Evolutionary conservation across 441 rosid genomes (phyloP).

Genomic region (Raphanus hybrid): DNA sequence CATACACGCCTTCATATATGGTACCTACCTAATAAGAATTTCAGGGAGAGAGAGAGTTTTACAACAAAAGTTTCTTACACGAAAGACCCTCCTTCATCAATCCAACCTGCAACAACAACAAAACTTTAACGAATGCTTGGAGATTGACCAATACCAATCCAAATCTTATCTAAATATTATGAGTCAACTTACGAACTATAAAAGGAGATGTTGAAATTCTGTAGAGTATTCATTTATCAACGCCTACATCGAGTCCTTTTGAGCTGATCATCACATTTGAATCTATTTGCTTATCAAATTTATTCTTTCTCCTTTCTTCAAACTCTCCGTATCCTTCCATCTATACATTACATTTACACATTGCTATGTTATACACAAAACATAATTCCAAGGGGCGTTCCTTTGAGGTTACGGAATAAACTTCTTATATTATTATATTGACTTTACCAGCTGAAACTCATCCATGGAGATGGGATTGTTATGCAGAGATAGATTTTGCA

Average conservation of each 20-base stretch:
- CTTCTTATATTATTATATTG: too few species aligned
- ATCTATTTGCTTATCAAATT: conserved; percentile 96
- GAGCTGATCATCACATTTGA: conserved; percentile 95
- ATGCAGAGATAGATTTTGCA: conserved; percentile 86
- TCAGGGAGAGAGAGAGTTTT: too few species aligned
- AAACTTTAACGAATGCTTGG: too few species aligned
- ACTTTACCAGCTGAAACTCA: conserved; percentile 83
- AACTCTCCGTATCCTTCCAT: conserved; percentile 92
- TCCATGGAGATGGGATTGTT: conserved; percentile 90
- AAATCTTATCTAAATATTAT: neutral
- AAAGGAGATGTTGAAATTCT: conserved; percentile 5
- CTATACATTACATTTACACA: conserved; percentile 36
- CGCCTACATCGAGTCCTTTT: conserved; percentile 90
- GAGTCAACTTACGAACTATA: conserved; percentile 24
- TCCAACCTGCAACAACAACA: too few species aligned
- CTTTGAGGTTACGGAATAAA: too few species aligned
- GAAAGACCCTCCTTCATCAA: too few species aligned
- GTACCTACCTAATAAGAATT: too few species aligned
- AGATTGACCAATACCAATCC: conserved; percentile 1
- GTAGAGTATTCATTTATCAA: conserved; percentile 58
- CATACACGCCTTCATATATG: too few species aligned
- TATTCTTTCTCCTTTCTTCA: conserved; percentile 91
- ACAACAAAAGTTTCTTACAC: too few species aligned
- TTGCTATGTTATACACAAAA: too few species aligned
- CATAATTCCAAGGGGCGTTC: too few species aligned